Conservation (phyloP, 495 filamentous ascomycete genomes). For the Astrothelium macrocarpum region DNA sequence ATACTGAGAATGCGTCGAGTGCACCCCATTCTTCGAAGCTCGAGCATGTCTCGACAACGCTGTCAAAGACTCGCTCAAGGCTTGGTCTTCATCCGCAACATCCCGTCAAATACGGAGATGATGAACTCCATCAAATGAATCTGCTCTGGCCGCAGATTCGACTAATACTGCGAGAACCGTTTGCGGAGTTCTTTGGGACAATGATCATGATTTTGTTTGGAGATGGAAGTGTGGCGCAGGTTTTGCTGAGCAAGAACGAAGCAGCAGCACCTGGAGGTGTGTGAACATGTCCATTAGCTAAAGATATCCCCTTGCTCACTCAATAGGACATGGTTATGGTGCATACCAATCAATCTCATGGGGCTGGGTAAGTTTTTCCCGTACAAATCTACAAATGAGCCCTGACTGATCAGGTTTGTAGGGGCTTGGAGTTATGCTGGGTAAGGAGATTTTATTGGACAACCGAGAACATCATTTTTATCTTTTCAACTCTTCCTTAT, state of each 20-base stretch:
- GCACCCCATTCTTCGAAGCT: background rate
- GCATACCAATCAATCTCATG: conserved; percentile 53
- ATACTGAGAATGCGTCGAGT: background rate
- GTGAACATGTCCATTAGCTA: background rate
- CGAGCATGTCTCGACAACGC: conserved; percentile 4
- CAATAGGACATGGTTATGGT: conserved; percentile 24
- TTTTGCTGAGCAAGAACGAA: conserved; percentile 39
- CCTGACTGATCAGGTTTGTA: conserved; percentile 20
- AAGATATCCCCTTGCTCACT: background rate
- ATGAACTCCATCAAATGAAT: background rate
- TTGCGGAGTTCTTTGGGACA: conserved; percentile 56
- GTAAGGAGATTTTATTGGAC: too few species aligned
- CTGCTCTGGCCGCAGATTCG: conserved; percentile 43
- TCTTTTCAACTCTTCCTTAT: background rate
- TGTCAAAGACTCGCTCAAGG: conserved; percentile 5
- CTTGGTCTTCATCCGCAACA: conserved; percentile 20
- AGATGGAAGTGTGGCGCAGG: conserved; percentile 52
- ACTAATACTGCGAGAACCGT: conserved; percentile 41
- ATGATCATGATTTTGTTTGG: conserved; percentile 57
- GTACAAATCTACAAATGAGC: background rate
- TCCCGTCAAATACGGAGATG: background rate
- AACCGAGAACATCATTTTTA: background rate
- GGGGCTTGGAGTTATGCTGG: conserved; percentile 54
- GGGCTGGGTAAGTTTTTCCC: conserved; percentile 41
- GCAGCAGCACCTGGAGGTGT: conserved; percentile 3